These are phyloP conservation scores for Umbellularia californica DNA, from an alignment of 164 flowering plant genomes.

Conservation along the genomic window DNA sequence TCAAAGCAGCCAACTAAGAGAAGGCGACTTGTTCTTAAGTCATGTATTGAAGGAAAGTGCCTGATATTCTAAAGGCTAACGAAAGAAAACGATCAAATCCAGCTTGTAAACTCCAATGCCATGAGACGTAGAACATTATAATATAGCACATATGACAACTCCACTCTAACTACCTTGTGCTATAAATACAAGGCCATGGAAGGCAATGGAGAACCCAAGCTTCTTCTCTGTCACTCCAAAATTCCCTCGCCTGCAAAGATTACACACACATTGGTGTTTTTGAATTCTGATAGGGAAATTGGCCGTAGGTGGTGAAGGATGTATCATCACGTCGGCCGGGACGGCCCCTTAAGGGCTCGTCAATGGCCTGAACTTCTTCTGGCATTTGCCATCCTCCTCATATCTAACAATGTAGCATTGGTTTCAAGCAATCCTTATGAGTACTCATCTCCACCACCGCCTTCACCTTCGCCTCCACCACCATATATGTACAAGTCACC, in stretches of 20 bases:
- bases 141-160: background rate
- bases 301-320: background rate
- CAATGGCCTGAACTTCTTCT: slow-evolving; percentile 1
- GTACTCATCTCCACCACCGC: slow-evolving; percentile 27
- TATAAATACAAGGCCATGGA: background rate
- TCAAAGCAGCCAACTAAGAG: no score
- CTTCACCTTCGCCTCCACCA: slow-evolving; percentile 20
- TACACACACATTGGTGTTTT: background rate
- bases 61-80: no score
- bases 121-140: background rate
- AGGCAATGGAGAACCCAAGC: background rate
- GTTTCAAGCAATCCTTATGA: background rate
- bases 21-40: no score
- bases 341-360: slow-evolving; percentile 4
- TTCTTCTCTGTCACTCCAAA: background rate
- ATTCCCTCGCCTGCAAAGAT: background rate
- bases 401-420: slow-evolving; percentile 1
- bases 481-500: slow-evolving; percentile 23
- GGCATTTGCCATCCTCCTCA: background rate
- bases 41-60: no score
- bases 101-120: background rate
- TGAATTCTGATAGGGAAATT: background rate
- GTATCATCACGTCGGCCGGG: background rate
- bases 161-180: background rate
- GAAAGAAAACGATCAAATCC: background rate